Evolutionary conservation across 2,329 filamentous ascomycete genomes (phyloP).

Genomic region (Curvularia spicifera): DNA sequence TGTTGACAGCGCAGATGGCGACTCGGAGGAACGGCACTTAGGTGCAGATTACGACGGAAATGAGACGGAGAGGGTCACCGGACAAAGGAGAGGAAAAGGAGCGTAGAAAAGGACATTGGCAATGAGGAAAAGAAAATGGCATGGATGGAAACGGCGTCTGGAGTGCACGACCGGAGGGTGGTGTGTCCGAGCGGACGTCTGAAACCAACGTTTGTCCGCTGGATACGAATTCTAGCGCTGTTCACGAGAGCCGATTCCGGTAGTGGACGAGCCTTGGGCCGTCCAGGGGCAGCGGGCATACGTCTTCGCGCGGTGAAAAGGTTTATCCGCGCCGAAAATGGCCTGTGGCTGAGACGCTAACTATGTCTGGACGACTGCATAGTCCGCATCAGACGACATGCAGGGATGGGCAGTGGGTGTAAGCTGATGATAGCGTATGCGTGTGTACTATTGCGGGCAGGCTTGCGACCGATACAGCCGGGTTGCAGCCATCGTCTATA

Average conservation of each 20-base stretch:
- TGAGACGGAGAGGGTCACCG: background rate
- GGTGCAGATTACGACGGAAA: background rate
- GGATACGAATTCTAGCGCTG: background rate
- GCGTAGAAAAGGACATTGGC: background rate
- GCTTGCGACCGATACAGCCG: conserved; percentile 5
- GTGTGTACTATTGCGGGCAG: background rate
- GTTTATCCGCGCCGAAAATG: conserved; percentile 4
- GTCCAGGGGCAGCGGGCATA: background rate
- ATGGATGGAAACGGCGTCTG: background rate
- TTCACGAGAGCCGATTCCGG: conserved; percentile 6
- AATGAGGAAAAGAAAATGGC: conserved; percentile 2
- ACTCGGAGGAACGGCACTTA: conserved; percentile 1
- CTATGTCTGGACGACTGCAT: conserved; percentile 8
- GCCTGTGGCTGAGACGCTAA: conserved; percentile 1
- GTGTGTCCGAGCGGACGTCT: background rate
- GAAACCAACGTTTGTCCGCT: background rate
- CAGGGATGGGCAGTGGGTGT: conserved; percentile 5
- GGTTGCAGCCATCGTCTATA: background rate
- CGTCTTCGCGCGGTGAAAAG: background rate
- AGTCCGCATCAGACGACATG: conserved; percentile 12
- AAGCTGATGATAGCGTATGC: background rate
- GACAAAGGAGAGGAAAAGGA: conserved; percentile 1
- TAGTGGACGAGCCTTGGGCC: conserved; percentile 6
- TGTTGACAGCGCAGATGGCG: conserved; percentile 2
- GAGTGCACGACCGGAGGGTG: conserved; percentile 1